A percentile compares a stretch with the other conserved stretches of the same genome.
Conservation (phyloP, 2,329 filamentous ascomycete genomes). For the Neopestalotiopsis sp. region DNA sequence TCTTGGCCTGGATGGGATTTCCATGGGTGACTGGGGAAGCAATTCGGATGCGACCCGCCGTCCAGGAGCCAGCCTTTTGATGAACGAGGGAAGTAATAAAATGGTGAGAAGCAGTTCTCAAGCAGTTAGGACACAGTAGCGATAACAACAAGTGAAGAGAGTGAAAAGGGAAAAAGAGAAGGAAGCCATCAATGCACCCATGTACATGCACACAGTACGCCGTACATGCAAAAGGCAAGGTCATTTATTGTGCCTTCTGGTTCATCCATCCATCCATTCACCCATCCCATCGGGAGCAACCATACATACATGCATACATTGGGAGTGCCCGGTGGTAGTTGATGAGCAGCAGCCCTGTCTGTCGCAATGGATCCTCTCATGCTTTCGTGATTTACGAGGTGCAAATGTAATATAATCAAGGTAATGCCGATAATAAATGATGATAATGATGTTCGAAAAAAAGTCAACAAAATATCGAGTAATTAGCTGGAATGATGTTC, state of each 20-base stretch:
- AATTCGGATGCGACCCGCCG: constrained; percentile 13
- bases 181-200: neutral
- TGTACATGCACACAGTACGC: too few species aligned
- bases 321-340: too few species aligned
- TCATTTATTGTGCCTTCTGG: neutral
- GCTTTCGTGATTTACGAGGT: neutral
- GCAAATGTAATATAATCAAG: neutral
- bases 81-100: neutral
- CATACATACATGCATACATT: too few species aligned
- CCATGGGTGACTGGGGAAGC: constrained; percentile 10
- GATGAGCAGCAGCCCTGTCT: too few species aligned
- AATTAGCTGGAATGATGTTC: neutral
- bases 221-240: too few species aligned
- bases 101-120: neutral
- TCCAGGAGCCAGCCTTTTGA: neutral
- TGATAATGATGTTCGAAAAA: neutral
- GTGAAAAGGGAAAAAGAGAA: neutral
- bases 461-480: neutral
- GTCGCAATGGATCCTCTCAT: too few species aligned
- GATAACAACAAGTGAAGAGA: neutral
- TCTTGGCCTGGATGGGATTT: constrained; percentile 2
- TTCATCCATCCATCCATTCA: neutral
- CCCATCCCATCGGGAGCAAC: neutral
- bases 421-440: neutral
- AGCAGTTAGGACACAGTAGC: too few species aligned